Evolutionary conservation across 257 asterid species (phyloP).

Genomic region (Solanum arcanum): DNA sequence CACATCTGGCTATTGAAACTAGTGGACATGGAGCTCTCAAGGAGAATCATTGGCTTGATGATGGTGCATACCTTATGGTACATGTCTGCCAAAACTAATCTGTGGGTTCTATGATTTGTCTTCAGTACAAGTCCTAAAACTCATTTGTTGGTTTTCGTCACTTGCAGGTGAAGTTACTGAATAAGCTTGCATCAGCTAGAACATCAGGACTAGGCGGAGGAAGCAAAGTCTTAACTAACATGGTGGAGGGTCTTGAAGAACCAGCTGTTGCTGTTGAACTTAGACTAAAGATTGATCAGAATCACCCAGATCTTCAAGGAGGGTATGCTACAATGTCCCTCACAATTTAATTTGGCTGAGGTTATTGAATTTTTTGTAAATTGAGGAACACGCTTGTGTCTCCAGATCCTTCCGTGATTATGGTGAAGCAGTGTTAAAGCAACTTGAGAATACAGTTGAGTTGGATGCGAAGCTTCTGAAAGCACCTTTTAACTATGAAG

Average conservation of each 20-base stretch:
- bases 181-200: constrained; percentile 93
- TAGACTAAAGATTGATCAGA: constrained; percentile 81
- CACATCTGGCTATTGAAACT: constrained; percentile 97
- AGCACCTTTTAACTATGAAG: constrained; percentile 94
- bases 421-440: constrained; percentile 83
- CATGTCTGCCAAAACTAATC: not conserved
- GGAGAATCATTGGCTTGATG: constrained; percentile 99
- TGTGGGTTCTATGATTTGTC: not conserved
- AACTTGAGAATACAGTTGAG: constrained; percentile 39
- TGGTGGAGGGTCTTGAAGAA: constrained; percentile 89
- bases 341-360: not conserved
- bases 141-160: not conserved
- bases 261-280: constrained; percentile 71
- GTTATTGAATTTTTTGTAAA: not conserved
- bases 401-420: constrained; percentile 84
- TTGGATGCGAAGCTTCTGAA: constrained; percentile 63
- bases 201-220: constrained; percentile 74
- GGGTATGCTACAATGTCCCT: constrained; percentile 40
- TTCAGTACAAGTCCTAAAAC: not conserved
- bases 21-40: constrained; percentile 99
- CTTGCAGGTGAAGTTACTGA: constrained; percentile 79
- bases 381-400: not conserved
- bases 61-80: constrained; percentile 99
- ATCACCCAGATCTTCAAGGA: constrained; percentile 76
- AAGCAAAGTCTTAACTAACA: constrained; percentile 89